phyloP scores from a whole-genome alignment of 176 grass and related monocot genomes.

The Carex pumila region DNA sequence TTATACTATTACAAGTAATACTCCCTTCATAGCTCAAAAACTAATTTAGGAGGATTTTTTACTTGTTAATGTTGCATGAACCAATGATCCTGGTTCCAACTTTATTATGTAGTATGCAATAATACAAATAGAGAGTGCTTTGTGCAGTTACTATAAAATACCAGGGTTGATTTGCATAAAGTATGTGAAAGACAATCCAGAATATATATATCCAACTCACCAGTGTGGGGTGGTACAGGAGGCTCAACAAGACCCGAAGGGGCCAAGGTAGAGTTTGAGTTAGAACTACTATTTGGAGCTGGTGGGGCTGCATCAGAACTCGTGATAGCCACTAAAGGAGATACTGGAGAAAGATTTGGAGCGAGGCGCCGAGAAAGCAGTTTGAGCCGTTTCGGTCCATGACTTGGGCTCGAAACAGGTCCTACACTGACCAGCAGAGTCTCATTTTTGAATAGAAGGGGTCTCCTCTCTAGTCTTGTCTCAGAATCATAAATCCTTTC shows the following conservation, averaged over 20 bases:
- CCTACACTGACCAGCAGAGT: neutral
- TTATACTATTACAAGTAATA: neutral
- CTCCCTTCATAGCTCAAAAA: neutral
- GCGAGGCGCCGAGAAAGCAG: neutral
- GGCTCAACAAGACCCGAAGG: slow-evolving; percentile 19
- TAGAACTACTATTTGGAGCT: slow-evolving; percentile 11
- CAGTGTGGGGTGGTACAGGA: slow-evolving; percentile 17
- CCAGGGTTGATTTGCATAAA: neutral
- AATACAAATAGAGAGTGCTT: neutral
- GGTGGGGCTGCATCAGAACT: slow-evolving; percentile 14
- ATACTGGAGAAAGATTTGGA: neutral
- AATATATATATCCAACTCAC: slow-evolving; percentile 8
- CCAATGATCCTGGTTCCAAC: neutral
- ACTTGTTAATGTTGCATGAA: neutral
- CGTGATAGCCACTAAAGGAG: neutral
- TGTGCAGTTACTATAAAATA: neutral
- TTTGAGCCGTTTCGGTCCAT: neutral
- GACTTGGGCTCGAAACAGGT: slow-evolving; percentile 13
- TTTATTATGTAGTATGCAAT: neutral
- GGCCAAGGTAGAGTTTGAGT: slow-evolving; percentile 19
- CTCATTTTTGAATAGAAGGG: neutral
- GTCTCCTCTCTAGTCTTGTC: neutral
- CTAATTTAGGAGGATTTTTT: neutral
- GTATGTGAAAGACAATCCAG: neutral
- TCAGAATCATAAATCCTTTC: slow-evolving; percentile 11